Evolutionary conservation across 148 eudicot genomes (phyloP).

Genomic region (Tetragonia tetragonoides): DNA sequence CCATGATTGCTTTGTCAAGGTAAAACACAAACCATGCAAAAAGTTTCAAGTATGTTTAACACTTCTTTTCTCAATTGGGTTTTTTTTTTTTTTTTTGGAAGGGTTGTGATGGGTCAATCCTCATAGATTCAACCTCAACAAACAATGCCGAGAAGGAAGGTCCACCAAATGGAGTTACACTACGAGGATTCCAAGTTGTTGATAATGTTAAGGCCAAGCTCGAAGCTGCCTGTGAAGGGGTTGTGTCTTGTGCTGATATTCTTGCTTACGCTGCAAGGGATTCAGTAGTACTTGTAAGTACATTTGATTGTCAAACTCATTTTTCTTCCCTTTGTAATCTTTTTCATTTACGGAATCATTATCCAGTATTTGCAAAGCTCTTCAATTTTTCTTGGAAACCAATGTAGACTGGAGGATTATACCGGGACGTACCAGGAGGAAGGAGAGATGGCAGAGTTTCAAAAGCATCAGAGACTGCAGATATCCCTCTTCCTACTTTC

Average conservation of each 20-base stretch:
- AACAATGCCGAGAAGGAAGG: slow-evolving; percentile 74
- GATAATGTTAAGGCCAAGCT: slow-evolving; percentile 62
- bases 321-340: not conserved
- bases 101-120: slow-evolving; percentile 90
- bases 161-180: slow-evolving; percentile 51
- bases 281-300: slow-evolving; percentile 47
- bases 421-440: slow-evolving; percentile 44
- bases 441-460: slow-evolving; percentile 47
- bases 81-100: not conserved
- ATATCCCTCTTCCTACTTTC: slow-evolving; percentile 35
- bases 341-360: not conserved
- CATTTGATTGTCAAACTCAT: not conserved
- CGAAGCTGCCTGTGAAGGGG: slow-evolving; percentile 50
- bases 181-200: slow-evolving; percentile 71
- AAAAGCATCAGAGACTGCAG: slow-evolving; percentile 31
- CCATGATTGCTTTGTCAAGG: slow-evolving; percentile 68
- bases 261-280: slow-evolving; percentile 87
- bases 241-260: slow-evolving; percentile 84
- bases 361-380: too few species aligned
- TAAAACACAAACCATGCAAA: slow-evolving; percentile 13
- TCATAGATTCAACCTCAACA: slow-evolving; percentile 63
- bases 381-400: too few species aligned
- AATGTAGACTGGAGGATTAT: slow-evolving; percentile 27
- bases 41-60: not conserved
- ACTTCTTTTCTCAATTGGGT: not conserved